phyloP scores from a whole-genome alignment of 2,329 filamentous ascomycete species.

The Bipolaris bicolor region DNA sequence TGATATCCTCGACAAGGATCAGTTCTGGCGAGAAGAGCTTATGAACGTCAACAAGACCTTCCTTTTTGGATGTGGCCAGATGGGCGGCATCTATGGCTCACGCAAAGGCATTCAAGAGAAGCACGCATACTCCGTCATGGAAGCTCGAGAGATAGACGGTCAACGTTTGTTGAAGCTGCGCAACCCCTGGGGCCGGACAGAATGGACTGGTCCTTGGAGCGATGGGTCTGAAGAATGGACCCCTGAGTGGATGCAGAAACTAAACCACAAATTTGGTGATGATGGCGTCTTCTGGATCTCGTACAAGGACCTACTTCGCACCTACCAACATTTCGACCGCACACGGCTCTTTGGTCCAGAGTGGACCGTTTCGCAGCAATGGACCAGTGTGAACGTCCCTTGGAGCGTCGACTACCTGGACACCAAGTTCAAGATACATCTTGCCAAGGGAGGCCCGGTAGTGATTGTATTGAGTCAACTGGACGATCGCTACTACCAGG shows the following conservation, averaged over 20 bases:
- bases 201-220: conserved; percentile 82
- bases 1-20: conserved; percentile 77
- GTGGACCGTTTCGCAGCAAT: conserved; percentile 66
- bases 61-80: conserved; percentile 73
- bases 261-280: conserved; percentile 76
- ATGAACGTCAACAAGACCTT: conserved; percentile 82
- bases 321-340: conserved; percentile 66
- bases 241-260: conserved; percentile 73
- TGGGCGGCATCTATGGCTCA: conserved; percentile 66
- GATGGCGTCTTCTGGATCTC: conserved; percentile 72
- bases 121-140: conserved; percentile 65
- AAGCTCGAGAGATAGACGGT: conserved; percentile 65
- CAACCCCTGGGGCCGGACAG: conserved; percentile 81
- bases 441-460: conserved; percentile 59
- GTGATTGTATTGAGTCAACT: conserved; percentile 67
- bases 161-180: conserved; percentile 57
- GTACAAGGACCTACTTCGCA: conserved; percentile 63
- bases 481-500: conserved; percentile 66
- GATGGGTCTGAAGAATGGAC: conserved; percentile 88
- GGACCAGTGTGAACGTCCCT: conserved; percentile 65
- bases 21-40: conserved; percentile 83
- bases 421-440: conserved; percentile 63
- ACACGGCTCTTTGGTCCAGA: conserved; percentile 66
- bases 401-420: conserved; percentile 67
- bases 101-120: conserved; percentile 56